Conservation (phyloP, 2,329 filamentous ascomycete genomes). For the Neurospora crassa region DNA sequence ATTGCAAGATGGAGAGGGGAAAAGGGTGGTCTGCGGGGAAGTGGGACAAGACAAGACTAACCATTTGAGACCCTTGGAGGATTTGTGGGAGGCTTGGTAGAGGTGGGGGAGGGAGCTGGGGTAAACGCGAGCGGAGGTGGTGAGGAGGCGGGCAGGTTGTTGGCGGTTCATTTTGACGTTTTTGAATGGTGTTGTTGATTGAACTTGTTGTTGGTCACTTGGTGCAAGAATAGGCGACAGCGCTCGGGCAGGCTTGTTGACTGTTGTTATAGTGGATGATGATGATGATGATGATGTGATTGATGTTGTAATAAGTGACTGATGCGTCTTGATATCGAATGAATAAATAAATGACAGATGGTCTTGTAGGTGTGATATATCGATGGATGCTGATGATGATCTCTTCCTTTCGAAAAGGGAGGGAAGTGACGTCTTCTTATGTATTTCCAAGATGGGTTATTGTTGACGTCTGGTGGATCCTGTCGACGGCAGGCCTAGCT, state of each 20-base stretch:
- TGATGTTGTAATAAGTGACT: background rate
- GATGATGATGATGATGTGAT: background rate
- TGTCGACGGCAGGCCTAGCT: background rate
- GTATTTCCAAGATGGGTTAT: background rate
- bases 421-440: background rate
- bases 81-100: slow-evolving; percentile 12
- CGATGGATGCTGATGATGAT: background rate
- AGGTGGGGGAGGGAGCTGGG: slow-evolving; percentile 24
- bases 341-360: background rate
- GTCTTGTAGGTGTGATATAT: background rate
- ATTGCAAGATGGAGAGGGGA: background rate
- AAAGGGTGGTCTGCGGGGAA: background rate
- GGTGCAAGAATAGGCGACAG: background rate
- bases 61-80: slow-evolving; percentile 17
- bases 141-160: slow-evolving; percentile 9
- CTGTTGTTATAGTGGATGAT: background rate
- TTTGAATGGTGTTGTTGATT: slow-evolving; percentile 1
- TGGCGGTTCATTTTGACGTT: slow-evolving; percentile 5
- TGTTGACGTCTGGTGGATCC: background rate
- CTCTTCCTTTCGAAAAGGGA: background rate
- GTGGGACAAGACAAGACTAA: slow-evolving; percentile 2
- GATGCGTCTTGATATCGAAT: background rate
- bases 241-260: background rate
- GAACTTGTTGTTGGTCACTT: background rate
- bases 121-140: slow-evolving; percentile 23